Evolutionary conservation across 495 filamentous ascomycete genomes (phyloP), one percentile per base, ranked within the genome.

Genomic region (Cercophora sp.): DNA sequence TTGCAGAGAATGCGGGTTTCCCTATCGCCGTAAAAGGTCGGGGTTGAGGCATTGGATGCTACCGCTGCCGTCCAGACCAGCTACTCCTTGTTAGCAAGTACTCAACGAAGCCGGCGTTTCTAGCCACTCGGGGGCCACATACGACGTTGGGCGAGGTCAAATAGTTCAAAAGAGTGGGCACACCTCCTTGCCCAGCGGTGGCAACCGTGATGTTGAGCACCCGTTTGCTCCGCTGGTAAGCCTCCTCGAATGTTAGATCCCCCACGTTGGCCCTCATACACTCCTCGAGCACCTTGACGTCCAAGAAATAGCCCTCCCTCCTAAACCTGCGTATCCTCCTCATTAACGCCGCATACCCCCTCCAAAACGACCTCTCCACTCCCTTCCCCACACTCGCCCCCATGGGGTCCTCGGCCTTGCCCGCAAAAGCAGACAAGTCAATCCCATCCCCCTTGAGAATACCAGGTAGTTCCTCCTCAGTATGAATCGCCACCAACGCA

Each of bases 71-170:
- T 93, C 88, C 91, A 92, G 59, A 97, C 88, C 23, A 97, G 76
- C 82, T 85, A 24, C 19, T 8, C 25, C 20, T 24, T 5, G 40
- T 43, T 22, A 43, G 40, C 18, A 43, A 5, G 18, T 20, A 25
- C 20, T 37, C 31, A 23, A 4, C 34, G n/a, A 13, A n/a, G n/a
- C n/a, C n/a, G n/a, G n/a, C n/a, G n/a, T n/a, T n/a, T n/a, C n/a
- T n/a, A n/a, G n/a, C n/a, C n/a, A n/a, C 6, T 13, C 24, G 43
- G 13, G 16, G 16, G 5, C 24, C 11, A 84, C 85, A 48, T 81
- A 91, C 86, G 59, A 97, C 91, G 62, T 97, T 93, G 20, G 92
- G 92, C 10, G 92, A 88, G 11, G 92, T 97, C 44, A 97, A 72
- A 62, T 97, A 93, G 67, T 97, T 97, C 5, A 97, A 77, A 18